Conservation (phyloP, 2,329 filamentous ascomycete species). For the Dendryphion nanum region DNA sequence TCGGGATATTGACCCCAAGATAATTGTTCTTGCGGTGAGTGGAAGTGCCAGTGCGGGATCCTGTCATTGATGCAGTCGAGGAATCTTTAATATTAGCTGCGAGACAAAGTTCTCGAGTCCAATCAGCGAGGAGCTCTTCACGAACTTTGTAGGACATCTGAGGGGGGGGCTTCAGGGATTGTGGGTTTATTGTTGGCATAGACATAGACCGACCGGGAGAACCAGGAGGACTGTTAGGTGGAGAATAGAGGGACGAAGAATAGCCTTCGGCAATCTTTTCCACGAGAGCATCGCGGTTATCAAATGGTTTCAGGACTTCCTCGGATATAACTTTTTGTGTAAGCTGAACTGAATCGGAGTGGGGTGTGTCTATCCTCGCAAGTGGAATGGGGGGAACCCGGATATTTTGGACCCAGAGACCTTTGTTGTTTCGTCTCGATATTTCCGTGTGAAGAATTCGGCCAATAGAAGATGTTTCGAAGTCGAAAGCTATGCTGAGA, state of each 20-base stretch:
- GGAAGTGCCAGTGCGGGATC: constrained; percentile 59
- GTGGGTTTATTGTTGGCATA: constrained; percentile 55
- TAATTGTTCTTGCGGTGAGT: constrained; percentile 37
- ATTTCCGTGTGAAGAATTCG: constrained; percentile 75
- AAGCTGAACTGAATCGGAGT: constrained; percentile 20
- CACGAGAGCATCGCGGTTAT: constrained; percentile 69
- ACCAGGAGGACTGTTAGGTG: constrained; percentile 66
- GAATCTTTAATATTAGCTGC: constrained; percentile 65
- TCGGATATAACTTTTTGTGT: constrained; percentile 26
- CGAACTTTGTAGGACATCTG: constrained; percentile 66
- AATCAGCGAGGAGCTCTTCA: constrained; percentile 75
- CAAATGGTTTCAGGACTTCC: constrained; percentile 65
- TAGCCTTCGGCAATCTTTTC: constrained; percentile 74
- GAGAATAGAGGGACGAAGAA: constrained; percentile 59
- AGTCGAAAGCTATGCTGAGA: constrained; percentile 72
- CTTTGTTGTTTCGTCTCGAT: constrained; percentile 66
- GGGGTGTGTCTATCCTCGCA: constrained; percentile 52
- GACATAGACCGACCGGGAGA: constrained; percentile 67
- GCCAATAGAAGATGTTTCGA: constrained; percentile 68
- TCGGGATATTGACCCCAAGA: constrained; percentile 56
- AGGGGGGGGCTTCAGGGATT: constrained; percentile 23
- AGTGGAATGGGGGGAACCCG: constrained; percentile 66
- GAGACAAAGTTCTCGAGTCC: constrained; percentile 74
- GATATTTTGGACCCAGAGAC: constrained; percentile 77
- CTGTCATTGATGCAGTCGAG: constrained; percentile 71